These are phyloP conservation scores for Dactylorhiza incarnata DNA, from an alignment of 106 monocot genomes.

Conservation along the genomic window DNA sequence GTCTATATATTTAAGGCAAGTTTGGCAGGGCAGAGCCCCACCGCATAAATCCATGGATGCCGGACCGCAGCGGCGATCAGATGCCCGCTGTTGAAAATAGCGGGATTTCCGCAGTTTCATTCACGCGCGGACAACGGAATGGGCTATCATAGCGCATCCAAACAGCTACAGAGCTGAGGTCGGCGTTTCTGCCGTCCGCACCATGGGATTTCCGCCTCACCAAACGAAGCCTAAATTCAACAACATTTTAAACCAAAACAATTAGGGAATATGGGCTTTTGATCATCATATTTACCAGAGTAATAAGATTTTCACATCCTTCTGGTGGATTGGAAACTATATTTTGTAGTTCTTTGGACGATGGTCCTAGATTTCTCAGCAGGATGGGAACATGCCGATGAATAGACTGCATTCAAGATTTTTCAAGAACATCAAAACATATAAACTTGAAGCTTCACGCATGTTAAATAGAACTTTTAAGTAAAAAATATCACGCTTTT, in stretches of 20 bases:
- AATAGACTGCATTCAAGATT: slow-evolving; percentile 41
- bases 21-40: too few species aligned
- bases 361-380: slow-evolving; percentile 62
- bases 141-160: too few species aligned
- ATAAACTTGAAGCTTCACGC: background rate
- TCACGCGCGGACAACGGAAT: too few species aligned
- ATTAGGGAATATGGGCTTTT: background rate
- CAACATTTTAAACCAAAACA: background rate
- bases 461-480: background rate
- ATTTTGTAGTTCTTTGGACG: slow-evolving; percentile 46
- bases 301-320: slow-evolving; percentile 80
- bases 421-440: background rate
- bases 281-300: slow-evolving; percentile 46
- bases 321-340: slow-evolving; percentile 79
- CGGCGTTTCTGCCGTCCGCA: too few species aligned
- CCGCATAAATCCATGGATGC: background rate
- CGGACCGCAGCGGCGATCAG: too few species aligned
- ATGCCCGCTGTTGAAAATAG: too few species aligned
- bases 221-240: too few species aligned
- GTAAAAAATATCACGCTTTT: background rate
- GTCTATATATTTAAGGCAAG: slow-evolving; percentile 1
- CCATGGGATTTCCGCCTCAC: too few species aligned
- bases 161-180: too few species aligned
- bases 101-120: too few species aligned
- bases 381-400: slow-evolving; percentile 74